Evolutionary conservation across 2,329 filamentous ascomycete species (phyloP), one percentile per base, ranked within the genome.

Genomic region (Chrysoporthe puriensis): DNA sequence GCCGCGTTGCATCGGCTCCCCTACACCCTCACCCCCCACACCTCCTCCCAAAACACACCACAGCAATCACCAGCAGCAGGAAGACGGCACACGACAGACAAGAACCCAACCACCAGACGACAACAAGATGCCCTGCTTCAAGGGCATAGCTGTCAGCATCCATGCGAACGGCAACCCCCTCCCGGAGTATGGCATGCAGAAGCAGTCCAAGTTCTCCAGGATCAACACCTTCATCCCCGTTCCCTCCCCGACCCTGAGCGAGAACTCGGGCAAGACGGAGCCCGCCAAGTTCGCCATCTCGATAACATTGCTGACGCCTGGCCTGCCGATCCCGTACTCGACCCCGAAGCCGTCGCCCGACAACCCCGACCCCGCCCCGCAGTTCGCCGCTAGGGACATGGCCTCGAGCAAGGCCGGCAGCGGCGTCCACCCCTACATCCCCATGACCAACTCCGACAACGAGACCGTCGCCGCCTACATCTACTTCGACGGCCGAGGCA

Each of bases 401-500:
- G 84, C 88, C 48, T 85, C 78, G 40, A 77, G 76, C 60, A 84
- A 82, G 72, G 80, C 79, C 72, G 77, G 80, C 67, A 84, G 86
- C 71, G 79, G 84, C n/a, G 85, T 97, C 70, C 89, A 87, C 65
- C 93, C 95, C 1, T 99, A 99, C 80, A 91, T 95, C 71, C 93
- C 96, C 64, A 89, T 97, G 81, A 98, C 96, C 26, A 90, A 92
- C 70, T 97, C 93, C 43, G 91, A 93, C 66, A 97, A 97, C 79
- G 96, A 99, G 82, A 99, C 96, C 16, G 95, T 99, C 74, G 96
- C 96, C 43, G 96, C 95, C 48, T 99, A 99, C 79, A 98, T 99
- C 73, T 99, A 99, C 82, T 99, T 99, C 76, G 96, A 99, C 79
- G 96, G 96, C 21, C 86, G 96, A 70, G 87, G 88, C 69, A 99